Evolutionary conservation across 2,329 filamentous ascomycete species (phyloP).

Genomic region (Pseudopyricularia cyperi): DNA sequence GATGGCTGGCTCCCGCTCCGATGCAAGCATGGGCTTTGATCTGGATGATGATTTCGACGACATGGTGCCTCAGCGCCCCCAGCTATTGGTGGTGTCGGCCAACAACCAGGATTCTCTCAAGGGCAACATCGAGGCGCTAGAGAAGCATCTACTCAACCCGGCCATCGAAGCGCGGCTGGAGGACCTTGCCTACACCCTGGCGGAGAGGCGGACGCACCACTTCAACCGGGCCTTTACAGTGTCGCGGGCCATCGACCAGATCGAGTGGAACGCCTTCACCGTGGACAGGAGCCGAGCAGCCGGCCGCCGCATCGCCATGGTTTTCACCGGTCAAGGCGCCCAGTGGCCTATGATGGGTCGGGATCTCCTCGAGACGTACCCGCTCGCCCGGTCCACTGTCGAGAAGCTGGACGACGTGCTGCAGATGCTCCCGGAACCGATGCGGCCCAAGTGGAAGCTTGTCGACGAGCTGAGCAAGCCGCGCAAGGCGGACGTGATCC

Average conservation of each 20-base stretch:
- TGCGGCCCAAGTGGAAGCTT: slow-evolving; percentile 18
- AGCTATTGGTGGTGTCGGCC: slow-evolving; percentile 9
- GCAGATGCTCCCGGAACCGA: slow-evolving; percentile 1
- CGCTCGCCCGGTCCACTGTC: not conserved
- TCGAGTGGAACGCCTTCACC: not conserved
- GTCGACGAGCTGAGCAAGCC: slow-evolving; percentile 6
- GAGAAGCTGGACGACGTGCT: not conserved
- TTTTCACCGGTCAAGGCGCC: slow-evolving; percentile 21
- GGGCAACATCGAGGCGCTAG: slow-evolving; percentile 3
- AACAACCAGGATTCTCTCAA: slow-evolving; percentile 8
- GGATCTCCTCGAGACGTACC: slow-evolving; percentile 5
- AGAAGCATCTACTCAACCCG: slow-evolving; percentile 4
- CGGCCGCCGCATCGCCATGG: slow-evolving; percentile 7
- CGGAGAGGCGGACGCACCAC: slow-evolving; percentile 3
- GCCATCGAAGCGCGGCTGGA: not conserved
- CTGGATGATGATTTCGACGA: not conserved
- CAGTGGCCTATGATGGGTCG: slow-evolving; percentile 18
- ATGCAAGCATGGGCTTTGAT: not conserved
- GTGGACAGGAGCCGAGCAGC: not conserved
- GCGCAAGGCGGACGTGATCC: slow-evolving; percentile 11
- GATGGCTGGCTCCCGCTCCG: too few species aligned
- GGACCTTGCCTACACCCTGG: slow-evolving; percentile 14
- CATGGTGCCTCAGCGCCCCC: not conserved
- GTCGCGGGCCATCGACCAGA: not conserved
- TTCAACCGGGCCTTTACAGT: not conserved